Evolutionary conservation across 2,329 filamentous ascomycete species (phyloP).

Genomic region (Fusarium buxicola): DNA sequence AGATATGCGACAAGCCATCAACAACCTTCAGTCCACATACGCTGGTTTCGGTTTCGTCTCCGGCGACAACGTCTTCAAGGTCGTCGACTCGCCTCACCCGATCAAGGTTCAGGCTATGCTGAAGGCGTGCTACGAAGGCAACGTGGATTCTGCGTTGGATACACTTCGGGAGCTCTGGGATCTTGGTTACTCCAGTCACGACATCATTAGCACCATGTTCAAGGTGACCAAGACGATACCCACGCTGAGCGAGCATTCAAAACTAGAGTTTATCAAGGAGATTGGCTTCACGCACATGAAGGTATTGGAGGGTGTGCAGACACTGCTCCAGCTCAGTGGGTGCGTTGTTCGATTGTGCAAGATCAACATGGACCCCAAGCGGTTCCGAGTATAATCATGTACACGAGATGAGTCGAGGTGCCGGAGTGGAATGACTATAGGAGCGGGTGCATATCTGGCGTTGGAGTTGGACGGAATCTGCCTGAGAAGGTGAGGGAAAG

Average conservation of each 20-base stretch:
- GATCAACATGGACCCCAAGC: conserved; percentile 94
- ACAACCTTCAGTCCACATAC: conserved; percentile 93
- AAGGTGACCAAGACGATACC: conserved; percentile 96
- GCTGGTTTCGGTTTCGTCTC: conserved; percentile 98
- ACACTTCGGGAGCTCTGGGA: conserved; percentile 91
- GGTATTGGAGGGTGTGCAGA: conserved; percentile 97
- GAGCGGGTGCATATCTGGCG: conserved; percentile 28
- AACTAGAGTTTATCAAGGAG: conserved; percentile 97
- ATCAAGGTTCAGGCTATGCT: conserved; percentile 99
- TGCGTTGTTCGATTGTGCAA: conserved; percentile 92
- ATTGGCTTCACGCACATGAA: conserved; percentile 99
- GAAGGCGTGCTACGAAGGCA: conserved; percentile 94
- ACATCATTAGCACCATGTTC: conserved; percentile 99
- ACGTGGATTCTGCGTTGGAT: conserved; percentile 88
- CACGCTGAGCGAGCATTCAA: conserved; percentile 90
- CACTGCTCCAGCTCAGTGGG: conserved; percentile 90
- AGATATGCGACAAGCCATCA: conserved; percentile 99
- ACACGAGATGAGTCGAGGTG: neutral
- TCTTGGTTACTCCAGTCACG: conserved; percentile 96
- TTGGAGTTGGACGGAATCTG: conserved; percentile 36
- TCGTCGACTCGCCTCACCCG: conserved; percentile 96
- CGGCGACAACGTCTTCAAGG: conserved; percentile 97
- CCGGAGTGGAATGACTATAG: conserved; percentile 1
- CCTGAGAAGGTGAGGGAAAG: conserved; percentile 32
- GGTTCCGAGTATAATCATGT: conserved; percentile 67